phyloP scores from a whole-genome alignment of 2,329 filamentous ascomycete genomes.

The Paraconiothyrium sp. region DNA sequence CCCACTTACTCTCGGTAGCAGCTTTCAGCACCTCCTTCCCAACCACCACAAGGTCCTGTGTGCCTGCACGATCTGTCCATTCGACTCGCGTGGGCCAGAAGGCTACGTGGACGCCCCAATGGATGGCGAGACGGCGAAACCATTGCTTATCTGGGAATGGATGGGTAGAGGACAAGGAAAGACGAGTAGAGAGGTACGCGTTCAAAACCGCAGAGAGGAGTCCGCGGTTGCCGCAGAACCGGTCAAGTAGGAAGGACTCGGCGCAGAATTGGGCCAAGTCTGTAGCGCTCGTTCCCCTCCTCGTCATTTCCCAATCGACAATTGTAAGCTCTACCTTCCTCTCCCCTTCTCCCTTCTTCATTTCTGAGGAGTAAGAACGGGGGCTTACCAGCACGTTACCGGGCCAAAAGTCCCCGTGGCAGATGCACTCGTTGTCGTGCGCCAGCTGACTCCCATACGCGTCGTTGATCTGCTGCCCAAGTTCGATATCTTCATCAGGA shows the following conservation, averaged over 20 bases:
- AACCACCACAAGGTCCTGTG: conserved; percentile 36
- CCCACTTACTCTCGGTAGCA: conserved; percentile 32
- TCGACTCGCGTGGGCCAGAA: conserved; percentile 46
- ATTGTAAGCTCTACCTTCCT: conserved; percentile 34
- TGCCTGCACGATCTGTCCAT: conserved; percentile 41
- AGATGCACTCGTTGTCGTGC: conserved; percentile 45
- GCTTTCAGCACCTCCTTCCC: conserved; percentile 28
- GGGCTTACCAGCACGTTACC: conserved; percentile 46
- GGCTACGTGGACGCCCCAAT: conserved; percentile 49
- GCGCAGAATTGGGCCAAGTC: conserved; percentile 52
- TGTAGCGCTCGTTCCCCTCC: conserved; percentile 46
- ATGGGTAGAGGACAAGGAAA: no score
- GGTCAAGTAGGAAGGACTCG: conserved; percentile 49
- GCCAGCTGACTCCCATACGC: conserved; percentile 38
- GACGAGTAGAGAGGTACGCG: conserved; percentile 30
- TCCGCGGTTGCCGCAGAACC: conserved; percentile 40
- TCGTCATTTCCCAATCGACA: conserved; percentile 50
- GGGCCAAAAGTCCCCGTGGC: conserved; percentile 53
- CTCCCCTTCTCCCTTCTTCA: neutral
- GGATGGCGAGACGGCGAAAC: conserved; percentile 40
- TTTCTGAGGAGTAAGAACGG: neutral
- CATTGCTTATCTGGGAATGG: conserved; percentile 22
- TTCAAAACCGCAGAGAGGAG: conserved; percentile 40
- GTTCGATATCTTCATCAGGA: conserved; percentile 17
- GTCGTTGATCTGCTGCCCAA: conserved; percentile 39